Evolutionary conservation across 768 basidiomycete genomes (phyloP).

Genomic region (Boletus vermiculosoides): DNA sequence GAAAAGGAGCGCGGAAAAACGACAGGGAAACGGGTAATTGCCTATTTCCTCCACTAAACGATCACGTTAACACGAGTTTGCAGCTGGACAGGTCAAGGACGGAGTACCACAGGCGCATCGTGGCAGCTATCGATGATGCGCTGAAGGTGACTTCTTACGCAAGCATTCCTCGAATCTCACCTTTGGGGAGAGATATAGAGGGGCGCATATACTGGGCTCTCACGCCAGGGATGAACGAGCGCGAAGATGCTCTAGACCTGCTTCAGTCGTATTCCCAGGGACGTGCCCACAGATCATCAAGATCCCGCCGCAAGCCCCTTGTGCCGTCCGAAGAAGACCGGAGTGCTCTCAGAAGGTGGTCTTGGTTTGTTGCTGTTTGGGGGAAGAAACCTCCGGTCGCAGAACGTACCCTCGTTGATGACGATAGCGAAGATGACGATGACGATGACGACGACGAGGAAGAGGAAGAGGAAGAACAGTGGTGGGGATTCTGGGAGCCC

Average conservation of each 20-base stretch:
- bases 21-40: slow-evolving; percentile 26
- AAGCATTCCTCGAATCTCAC: slow-evolving; percentile 51
- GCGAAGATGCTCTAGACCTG: slow-evolving; percentile 43
- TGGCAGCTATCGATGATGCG: slow-evolving; percentile 53
- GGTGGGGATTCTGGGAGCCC: slow-evolving; percentile 76
- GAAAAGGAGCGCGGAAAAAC: slow-evolving; percentile 57
- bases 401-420: slow-evolving; percentile 27
- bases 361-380: slow-evolving; percentile 77
- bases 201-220: slow-evolving; percentile 69
- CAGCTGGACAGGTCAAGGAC: slow-evolving; percentile 46
- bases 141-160: slow-evolving; percentile 47
- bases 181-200: slow-evolving; percentile 67
- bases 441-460: slow-evolving; percentile 33
- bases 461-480: slow-evolving; percentile 46
- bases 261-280: slow-evolving; percentile 27
- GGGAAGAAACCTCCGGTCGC: slow-evolving; percentile 48
- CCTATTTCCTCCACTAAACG: not conserved
- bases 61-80: slow-evolving; percentile 3
- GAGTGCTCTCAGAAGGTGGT: slow-evolving; percentile 57
- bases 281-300: slow-evolving; percentile 31
- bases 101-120: slow-evolving; percentile 47
- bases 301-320: slow-evolving; percentile 40
- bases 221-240: slow-evolving; percentile 57
- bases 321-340: slow-evolving; percentile 49
- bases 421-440: slow-evolving; percentile 27